phyloP scores from a whole-genome alignment of 768 basidiomycete species.

The Calocybe gangraenosa region DNA sequence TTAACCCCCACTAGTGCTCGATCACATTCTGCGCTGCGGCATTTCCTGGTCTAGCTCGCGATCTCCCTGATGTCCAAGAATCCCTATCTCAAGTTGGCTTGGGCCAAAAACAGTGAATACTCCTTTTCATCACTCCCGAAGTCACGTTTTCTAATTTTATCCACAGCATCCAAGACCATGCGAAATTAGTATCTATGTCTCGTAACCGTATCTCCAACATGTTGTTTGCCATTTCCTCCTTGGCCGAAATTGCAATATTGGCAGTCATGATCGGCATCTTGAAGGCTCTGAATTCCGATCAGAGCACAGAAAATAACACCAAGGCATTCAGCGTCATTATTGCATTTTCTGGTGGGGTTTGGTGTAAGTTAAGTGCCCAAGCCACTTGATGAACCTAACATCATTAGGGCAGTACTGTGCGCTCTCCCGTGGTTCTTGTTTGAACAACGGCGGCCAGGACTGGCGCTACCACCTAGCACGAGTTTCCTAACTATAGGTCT shows the following conservation, averaged over 20 bases:
- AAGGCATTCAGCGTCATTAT: constrained; percentile 73
- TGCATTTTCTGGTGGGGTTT: constrained; percentile 74
- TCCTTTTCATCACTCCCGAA: neutral
- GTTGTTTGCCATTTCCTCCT: constrained; percentile 65
- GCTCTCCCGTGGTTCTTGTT: constrained; percentile 72
- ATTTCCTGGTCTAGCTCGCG: constrained; percentile 69
- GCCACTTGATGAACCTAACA: neutral
- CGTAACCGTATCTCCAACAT: constrained; percentile 75
- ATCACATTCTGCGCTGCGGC: constrained; percentile 84
- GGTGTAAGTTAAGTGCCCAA: constrained; percentile 48
- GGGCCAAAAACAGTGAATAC: constrained; percentile 44
- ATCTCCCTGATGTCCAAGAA: constrained; percentile 63
- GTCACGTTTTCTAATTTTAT: neutral
- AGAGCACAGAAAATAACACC: constrained; percentile 68
- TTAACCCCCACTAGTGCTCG: constrained; percentile 40
- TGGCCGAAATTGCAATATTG: constrained; percentile 67
- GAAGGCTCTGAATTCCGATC: constrained; percentile 56
- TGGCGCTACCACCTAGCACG: constrained; percentile 52
- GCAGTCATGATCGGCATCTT: constrained; percentile 74
- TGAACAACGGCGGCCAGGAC: constrained; percentile 63
- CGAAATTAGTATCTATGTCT: constrained; percentile 53
- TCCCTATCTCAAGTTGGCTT: constrained; percentile 37
- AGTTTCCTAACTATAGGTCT: constrained; percentile 62
- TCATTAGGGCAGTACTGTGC: constrained; percentile 43
- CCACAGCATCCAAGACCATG: constrained; percentile 46